phyloP scores from a whole-genome alignment of 495 filamentous ascomycete genomes.

The Aspergillus wentii region DNA sequence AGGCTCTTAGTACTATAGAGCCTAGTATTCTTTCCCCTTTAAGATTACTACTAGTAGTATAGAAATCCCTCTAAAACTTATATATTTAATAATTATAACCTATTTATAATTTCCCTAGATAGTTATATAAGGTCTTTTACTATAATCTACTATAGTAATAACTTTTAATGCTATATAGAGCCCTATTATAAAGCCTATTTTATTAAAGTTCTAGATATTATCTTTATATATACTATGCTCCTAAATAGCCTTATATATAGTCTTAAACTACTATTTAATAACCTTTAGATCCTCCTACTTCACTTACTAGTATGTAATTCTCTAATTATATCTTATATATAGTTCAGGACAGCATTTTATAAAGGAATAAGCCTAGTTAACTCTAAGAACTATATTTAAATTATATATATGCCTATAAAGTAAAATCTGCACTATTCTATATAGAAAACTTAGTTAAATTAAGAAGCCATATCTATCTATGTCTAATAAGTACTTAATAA shows the following conservation, averaged over 20 bases:
- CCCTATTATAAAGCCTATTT: conserved; percentile 7
- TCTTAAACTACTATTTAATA: conserved; percentile 7
- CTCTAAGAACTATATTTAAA: neutral
- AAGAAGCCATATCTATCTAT: conserved; percentile 7
- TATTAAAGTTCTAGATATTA: conserved; percentile 10
- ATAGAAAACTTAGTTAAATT: conserved; percentile 8
- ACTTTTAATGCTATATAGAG: conserved; percentile 2
- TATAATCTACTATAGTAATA: conserved; percentile 3
- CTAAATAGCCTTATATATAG: conserved; percentile 1
- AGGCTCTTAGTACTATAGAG: no score
- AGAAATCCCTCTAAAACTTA: neutral
- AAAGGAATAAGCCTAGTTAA: conserved; percentile 2
- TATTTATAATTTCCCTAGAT: neutral
- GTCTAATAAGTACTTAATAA: conserved; percentile 7
- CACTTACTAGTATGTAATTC: conserved; percentile 2
- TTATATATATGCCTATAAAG: conserved; percentile 1
- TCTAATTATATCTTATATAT: conserved; percentile 1
- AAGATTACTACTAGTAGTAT: no score
- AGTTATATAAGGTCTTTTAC: neutral
- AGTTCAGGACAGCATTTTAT: conserved; percentile 1
- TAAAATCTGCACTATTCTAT: conserved; percentile 7
- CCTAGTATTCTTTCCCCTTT: no score
- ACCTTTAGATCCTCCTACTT: conserved; percentile 7
- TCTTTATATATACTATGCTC: conserved; percentile 1
- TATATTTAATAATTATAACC: neutral